A percentile compares a stretch with the other conserved stretches of the same genome.
These are phyloP conservation scores for Pleoardoris graminearum DNA, from an alignment of 2,329 filamentous ascomycete species.

Conservation along the genomic window DNA sequence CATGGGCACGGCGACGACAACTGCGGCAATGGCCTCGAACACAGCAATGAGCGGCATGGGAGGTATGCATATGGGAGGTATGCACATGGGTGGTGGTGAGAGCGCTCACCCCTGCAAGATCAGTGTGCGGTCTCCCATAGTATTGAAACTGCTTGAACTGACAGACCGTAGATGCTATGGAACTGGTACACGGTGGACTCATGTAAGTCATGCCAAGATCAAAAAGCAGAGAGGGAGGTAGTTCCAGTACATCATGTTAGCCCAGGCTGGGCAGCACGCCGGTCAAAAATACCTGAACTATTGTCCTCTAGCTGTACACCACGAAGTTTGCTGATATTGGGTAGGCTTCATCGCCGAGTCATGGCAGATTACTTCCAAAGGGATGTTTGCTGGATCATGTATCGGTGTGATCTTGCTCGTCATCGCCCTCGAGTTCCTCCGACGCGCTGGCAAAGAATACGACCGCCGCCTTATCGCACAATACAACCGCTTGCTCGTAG, in stretches of 20 bases:
- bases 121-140: slow-evolving; percentile 20
- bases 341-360: slow-evolving; percentile 65
- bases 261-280: too few species aligned
- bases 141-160: not conserved
- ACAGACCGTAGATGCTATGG: slow-evolving; percentile 65
- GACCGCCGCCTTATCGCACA: slow-evolving; percentile 67
- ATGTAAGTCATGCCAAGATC: slow-evolving; percentile 43
- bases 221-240: not conserved
- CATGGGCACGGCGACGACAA: slow-evolving; percentile 23
- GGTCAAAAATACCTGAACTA: too few species aligned
- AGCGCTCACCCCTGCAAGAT: slow-evolving; percentile 36
- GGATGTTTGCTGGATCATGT: slow-evolving; percentile 79
- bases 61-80: slow-evolving; percentile 24
- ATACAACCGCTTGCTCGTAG: slow-evolving; percentile 40
- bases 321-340: not conserved
- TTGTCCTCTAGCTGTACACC: not conserved
- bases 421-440: slow-evolving; percentile 71
- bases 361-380: slow-evolving; percentile 71
- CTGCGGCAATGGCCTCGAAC: slow-evolving; percentile 26
- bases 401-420: slow-evolving; percentile 77
- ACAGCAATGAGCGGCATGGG: slow-evolving; percentile 12
- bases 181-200: slow-evolving; percentile 75
- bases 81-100: slow-evolving; percentile 28
- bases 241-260: too few species aligned
- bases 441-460: slow-evolving; percentile 72